A percentile compares a stretch with the other conserved stretches of the same genome.
Conservation (phyloP, 768 basidiomycete species). For the Tremella yokohamensis region DNA sequence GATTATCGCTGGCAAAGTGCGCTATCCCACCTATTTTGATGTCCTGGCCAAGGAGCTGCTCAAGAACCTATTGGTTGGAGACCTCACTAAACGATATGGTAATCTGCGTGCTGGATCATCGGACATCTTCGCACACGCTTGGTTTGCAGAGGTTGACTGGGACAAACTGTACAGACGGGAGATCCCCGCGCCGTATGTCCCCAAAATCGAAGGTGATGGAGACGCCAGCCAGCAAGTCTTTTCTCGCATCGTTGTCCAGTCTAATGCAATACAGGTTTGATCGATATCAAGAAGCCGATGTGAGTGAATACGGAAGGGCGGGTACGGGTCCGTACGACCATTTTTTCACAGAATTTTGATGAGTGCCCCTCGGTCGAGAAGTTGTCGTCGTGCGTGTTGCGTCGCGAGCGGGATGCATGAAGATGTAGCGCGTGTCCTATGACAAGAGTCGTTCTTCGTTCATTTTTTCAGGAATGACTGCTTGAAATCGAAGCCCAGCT, state of each 20-base stretch:
- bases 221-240: conserved; percentile 70
- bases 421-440: too few relatives aligned
- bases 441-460: too few relatives aligned
- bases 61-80: conserved; percentile 51
- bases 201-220: conserved; percentile 84
- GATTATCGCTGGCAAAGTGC: conserved; percentile 52
- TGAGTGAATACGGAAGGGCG: conserved; percentile 52
- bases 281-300: conserved; percentile 54
- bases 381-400: too few relatives aligned
- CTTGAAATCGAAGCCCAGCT: too few relatives aligned
- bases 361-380: too few relatives aligned
- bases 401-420: too few relatives aligned
- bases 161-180: conserved; percentile 71
- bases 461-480: too few relatives aligned
- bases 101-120: conserved; percentile 51
- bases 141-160: conserved; percentile 90
- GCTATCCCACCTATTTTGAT: conserved; percentile 53
- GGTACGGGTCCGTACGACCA: conserved; percentile 57
- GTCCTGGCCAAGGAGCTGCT: conserved; percentile 51
- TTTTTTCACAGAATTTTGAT: conserved; percentile 67
- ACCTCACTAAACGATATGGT: conserved; percentile 52
- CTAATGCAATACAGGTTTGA: conserved; percentile 49
- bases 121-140: conserved; percentile 53
- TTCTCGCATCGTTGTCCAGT: background rate
- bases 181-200: conserved; percentile 93